Evolutionary conservation across 2,329 filamentous ascomycete genomes (phyloP), one percentile per base, ranked within the genome.

Genomic region (Epichloe scottii): DNA sequence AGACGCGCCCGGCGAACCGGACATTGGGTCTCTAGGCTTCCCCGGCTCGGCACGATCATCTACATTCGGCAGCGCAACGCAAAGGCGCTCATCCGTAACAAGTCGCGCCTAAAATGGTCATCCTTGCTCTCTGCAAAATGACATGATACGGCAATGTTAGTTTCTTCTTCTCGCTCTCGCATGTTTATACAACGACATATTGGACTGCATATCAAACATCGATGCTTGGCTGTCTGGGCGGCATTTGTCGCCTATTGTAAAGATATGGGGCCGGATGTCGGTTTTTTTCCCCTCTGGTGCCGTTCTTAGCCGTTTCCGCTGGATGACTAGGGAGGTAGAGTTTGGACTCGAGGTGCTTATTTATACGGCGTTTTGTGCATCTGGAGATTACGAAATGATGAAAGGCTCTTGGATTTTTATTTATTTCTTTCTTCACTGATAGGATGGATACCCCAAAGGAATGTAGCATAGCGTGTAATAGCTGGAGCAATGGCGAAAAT

Each of bases 1-100:
- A 53, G 78, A 81, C 57, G 78, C 78, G 2, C 71, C 73, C 2
- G 78, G 78, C n/a, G 79, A 82, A 59, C 69, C 72, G 3, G 79
- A 82, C 54, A 57, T 70, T 4, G 67, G 67, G 19, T 60, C 68
- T 50, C 62, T 70, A 56, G 67, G 62, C 14, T 67, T 67, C 10
- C 60, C 63, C 17, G 60, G 65, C 19, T 57, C 65, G 10, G 65
- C 69, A 35, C 65, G 73, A 51, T 71, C 73, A 3, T 71, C 73
- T 7, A 75, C 68, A 35, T 76, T 77, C 54, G 68, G 69, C 46
- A 63, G 71, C 53, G 65, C 68, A 34, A 66, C 62, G 39, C 69
- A 71, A 51, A 68, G 74, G 48, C 67, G 68, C 51, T 66, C 70
- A 11, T 77, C 75, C 17, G 71, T 77, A 39, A 63, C 70, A 46